phyloP scores from a whole-genome alignment of 208 protist genomes.

The Trypanosomatidae sp. region DNA sequence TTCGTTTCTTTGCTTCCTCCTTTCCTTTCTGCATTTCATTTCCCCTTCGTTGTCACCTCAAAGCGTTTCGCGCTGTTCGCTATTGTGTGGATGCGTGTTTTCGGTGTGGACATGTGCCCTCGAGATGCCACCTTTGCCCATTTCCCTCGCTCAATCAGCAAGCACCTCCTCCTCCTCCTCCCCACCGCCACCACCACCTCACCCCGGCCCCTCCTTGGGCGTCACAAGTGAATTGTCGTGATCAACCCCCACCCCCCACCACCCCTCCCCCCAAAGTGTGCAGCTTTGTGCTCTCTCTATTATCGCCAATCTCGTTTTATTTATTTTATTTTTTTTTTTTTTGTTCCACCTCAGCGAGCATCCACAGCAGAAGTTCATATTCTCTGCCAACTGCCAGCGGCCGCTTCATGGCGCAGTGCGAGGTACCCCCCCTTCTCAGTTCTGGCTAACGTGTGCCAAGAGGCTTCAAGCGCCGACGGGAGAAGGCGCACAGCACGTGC shows the following conservation, averaged over 20 bases:
- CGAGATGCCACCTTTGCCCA: neutral
- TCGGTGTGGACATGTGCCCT: neutral
- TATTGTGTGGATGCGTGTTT: neutral
- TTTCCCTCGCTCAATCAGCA: neutral
- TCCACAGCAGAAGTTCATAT: neutral
- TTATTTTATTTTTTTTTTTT: neutral
- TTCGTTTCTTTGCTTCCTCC: conserved; percentile 1
- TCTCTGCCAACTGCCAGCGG: neutral
- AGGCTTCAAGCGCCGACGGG: neutral
- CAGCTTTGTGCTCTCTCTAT: neutral
- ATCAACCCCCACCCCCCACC: no score
- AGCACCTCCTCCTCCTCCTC: neutral
- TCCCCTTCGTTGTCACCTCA: neutral
- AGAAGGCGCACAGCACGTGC: neutral
- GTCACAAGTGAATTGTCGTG: neutral
- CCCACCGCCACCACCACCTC: neutral
- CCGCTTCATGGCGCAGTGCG: neutral
- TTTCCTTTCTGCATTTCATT: neutral
- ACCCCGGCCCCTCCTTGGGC: neutral
- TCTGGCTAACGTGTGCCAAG: neutral
- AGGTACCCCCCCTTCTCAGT: neutral
- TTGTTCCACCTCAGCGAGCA: neutral
- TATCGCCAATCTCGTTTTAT: neutral
- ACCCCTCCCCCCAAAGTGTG: neutral
- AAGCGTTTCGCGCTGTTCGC: neutral